Base-by-base conservation (phyloP, 2,329 filamentous ascomycete genomes). In the Bipolaris zeicola region DNA sequence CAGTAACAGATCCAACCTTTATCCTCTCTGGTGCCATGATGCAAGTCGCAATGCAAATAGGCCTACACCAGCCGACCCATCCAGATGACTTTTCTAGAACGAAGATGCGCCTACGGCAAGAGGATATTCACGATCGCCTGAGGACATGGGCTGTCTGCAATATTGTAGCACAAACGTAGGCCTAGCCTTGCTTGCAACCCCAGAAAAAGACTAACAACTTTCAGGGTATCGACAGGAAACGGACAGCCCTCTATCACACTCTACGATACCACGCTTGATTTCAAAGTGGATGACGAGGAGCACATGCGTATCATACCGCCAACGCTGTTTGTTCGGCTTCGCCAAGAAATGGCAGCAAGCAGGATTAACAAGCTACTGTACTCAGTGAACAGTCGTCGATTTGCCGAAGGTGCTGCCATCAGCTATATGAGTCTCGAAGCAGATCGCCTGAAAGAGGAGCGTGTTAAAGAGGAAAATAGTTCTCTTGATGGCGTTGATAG, bases 91-190 rank as follows among this genome's bases (percentile, higher is more conserved):
- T 94, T 73, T 92, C 89, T 1, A 81, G 90, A 47, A 88, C 90
- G 26, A 88, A 86, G 1, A 82, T 91, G 31, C 88, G 92, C 63
- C 80, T 94, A 37, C 89, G 90, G 65, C 89, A 89, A 67, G 90
- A 93, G 70, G 90, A 93, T 67, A 84, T 93, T 55, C 85, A 89
- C 63, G 90, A 95, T 69, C 84, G 91, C 36, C 85, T 93, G 41
- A 86, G 87, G 48, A 94, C 90, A 1, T 95, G 90, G 90, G 90
- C 90, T 1, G 89, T 91, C 3, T 92, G 90, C 79, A 95, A 95
- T 70, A 89, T 94, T 62, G 90, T 93, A 33, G 88, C 90, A 20
- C 90, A 94, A 65, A 84, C 85, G 83, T 85, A 78, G 62, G 78
- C 66, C 20, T 47, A 39, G 6, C 6, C 14, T 16, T 16, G 6